phyloP scores from a whole-genome alignment of 2,329 filamentous ascomycete genomes.

The Calonectria ilicicola region DNA sequence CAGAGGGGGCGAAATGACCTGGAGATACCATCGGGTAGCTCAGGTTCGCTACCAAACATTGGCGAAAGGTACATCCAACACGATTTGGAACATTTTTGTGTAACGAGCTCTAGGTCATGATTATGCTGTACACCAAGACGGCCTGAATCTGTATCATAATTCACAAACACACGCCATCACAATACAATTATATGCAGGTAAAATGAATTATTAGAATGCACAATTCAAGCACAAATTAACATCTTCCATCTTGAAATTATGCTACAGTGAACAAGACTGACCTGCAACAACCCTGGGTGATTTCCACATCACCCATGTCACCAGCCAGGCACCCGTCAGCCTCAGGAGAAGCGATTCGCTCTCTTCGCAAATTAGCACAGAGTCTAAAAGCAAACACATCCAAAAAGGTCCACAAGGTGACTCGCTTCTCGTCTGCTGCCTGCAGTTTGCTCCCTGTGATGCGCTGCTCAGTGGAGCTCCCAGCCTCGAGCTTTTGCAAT shows the following conservation, averaged over 20 bases:
- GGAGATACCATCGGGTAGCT: too few species aligned
- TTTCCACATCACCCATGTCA: background rate
- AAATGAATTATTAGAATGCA: background rate
- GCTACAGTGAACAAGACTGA: too few species aligned
- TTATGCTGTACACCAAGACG: background rate
- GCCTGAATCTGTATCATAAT: background rate
- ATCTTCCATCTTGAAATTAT: too few species aligned
- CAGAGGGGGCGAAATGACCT: too few species aligned
- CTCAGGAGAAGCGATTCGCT: background rate
- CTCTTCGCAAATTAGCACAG: background rate
- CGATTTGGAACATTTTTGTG: background rate
- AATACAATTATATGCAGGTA: background rate
- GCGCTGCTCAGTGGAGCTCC: slow-evolving; percentile 16
- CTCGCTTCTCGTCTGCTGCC: background rate
- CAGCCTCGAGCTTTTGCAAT: slow-evolving; percentile 6
- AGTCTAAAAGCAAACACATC: background rate
- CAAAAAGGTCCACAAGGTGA: background rate
- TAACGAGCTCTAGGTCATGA: background rate
- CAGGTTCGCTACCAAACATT: too few species aligned
- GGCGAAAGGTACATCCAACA: background rate
- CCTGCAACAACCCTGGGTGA: background rate
- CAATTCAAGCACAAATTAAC: background rate
- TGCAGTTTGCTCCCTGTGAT: background rate
- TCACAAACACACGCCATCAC: background rate
- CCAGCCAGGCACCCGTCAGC: background rate